These are phyloP conservation scores for Fusarium circinatum DNA, from an alignment of 2,329 filamentous ascomycete genomes.

Conservation along the genomic window DNA sequence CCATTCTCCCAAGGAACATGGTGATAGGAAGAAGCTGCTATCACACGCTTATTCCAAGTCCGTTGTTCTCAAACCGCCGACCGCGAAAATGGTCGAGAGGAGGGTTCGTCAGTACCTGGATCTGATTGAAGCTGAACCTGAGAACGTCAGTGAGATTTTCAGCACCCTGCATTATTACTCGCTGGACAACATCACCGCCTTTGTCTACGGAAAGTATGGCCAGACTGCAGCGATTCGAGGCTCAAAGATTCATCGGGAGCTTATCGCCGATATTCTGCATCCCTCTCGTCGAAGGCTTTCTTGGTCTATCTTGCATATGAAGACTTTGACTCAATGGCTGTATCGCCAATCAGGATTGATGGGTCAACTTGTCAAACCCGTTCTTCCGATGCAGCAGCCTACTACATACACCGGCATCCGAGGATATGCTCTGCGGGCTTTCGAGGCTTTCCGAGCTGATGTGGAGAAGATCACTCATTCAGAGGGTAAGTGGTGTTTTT, in stretches of 20 bases:
- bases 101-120: constrained; percentile 28
- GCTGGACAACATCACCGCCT: constrained; percentile 26
- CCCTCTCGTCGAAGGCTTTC: constrained; percentile 28
- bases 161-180: constrained; percentile 33
- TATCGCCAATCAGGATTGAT: constrained; percentile 16
- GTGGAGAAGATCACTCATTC: neutral
- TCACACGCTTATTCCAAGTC: constrained; percentile 65
- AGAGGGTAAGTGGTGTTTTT: neutral
- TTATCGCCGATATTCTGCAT: constrained; percentile 33
- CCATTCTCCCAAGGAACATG: constrained; percentile 54
- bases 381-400: constrained; percentile 35
- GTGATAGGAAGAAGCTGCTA: constrained; percentile 62
- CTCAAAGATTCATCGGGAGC: constrained; percentile 2
- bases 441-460: constrained; percentile 15
- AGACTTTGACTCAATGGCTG: constrained; percentile 22
- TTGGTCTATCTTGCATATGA: constrained; percentile 27
- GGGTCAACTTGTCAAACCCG: neutral
- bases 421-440: constrained; percentile 17
- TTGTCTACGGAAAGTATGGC: constrained; percentile 30
- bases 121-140: constrained; percentile 13
- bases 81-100: constrained; percentile 28
- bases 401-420: constrained; percentile 33
- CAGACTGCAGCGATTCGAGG: constrained; percentile 24
- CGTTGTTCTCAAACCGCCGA: constrained; percentile 44
- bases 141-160: constrained; percentile 29